Evolutionary conservation across 2,329 filamentous ascomycete genomes (phyloP).

Genomic region (Cucurbitaria berberidis): DNA sequence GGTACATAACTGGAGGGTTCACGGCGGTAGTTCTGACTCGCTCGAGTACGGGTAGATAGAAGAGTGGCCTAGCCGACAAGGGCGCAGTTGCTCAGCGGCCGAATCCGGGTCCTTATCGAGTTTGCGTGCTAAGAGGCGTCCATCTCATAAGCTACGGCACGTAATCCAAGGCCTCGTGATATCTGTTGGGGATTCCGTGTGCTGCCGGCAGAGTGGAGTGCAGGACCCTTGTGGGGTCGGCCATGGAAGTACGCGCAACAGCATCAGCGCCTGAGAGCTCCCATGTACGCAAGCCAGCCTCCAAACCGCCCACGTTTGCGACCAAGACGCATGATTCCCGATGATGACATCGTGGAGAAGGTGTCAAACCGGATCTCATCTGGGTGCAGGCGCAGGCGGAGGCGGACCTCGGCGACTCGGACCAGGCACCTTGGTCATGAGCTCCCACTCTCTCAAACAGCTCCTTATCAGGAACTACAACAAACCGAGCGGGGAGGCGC

Average conservation of each 20-base stretch:
- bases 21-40: conserved; percentile 12
- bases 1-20: conserved; percentile 8
- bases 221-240: conserved; percentile 30
- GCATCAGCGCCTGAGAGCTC: conserved; percentile 10
- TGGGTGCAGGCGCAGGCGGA: conserved; percentile 28
- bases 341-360: conserved; percentile 39
- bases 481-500: conserved; percentile 30
- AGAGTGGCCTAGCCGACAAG: conserved; percentile 25
- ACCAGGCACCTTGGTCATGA: conserved; percentile 31
- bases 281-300: conserved; percentile 25
- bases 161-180: conserved; percentile 13
- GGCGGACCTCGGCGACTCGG: conserved; percentile 42
- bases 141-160: conserved; percentile 27
- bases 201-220: conserved; percentile 28
- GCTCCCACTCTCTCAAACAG: conserved; percentile 30
- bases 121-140: conserved; percentile 26
- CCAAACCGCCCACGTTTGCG: conserved; percentile 44
- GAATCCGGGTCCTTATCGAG: conserved; percentile 37
- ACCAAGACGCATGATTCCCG: conserved; percentile 40
- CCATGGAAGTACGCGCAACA: conserved; percentile 14
- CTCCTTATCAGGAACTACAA: conserved; percentile 37
- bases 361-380: conserved; percentile 34
- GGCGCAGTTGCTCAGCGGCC: conserved; percentile 27
- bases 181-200: conserved; percentile 28
- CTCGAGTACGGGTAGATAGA: conserved; percentile 19